Evolutionary conservation across 2,329 filamentous ascomycete species (phyloP).

Genomic region (Phaeosphaeriaceae sp.): DNA sequence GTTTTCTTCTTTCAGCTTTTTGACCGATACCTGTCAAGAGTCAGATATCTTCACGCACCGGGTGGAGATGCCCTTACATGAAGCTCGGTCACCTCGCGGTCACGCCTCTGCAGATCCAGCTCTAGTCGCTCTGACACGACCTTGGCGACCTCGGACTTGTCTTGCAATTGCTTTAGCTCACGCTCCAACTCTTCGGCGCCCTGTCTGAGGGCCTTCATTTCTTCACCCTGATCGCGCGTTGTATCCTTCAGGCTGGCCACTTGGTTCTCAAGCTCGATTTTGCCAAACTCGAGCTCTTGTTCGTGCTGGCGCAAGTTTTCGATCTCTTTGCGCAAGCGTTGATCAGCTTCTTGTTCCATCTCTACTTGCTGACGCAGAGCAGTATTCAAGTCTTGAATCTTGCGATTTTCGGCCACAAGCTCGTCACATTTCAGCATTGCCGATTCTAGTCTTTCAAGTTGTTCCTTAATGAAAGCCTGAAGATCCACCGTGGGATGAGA

Average conservation of each 20-base stretch:
- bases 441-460: conserved; percentile 20
- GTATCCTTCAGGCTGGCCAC: conserved; percentile 14
- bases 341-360: conserved; percentile 17
- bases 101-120: conserved; percentile 8
- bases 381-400: conserved; percentile 18
- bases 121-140: conserved; percentile 8
- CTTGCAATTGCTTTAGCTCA: conserved; percentile 14
- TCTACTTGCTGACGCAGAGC: conserved; percentile 23
- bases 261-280: conserved; percentile 22
- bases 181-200: conserved; percentile 14
- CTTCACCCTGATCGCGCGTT: neutral
- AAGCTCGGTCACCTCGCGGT: conserved; percentile 4
- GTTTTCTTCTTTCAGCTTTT: neutral
- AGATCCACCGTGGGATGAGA: conserved; percentile 10
- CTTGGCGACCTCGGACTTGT: conserved; percentile 15
- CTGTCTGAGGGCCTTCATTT: conserved; percentile 3
- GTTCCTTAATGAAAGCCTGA: conserved; percentile 15
- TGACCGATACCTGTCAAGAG: neutral
- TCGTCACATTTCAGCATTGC: conserved; percentile 32
- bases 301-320: conserved; percentile 15
- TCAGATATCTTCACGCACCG: neutral
- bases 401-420: conserved; percentile 17
- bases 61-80: conserved; percentile 4
- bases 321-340: conserved; percentile 18
- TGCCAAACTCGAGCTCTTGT: conserved; percentile 11